Evolutionary conservation across 192 early-diverging fungal genomes (phyloP).

Genomic region (Rhizophagus prolifer): DNA sequence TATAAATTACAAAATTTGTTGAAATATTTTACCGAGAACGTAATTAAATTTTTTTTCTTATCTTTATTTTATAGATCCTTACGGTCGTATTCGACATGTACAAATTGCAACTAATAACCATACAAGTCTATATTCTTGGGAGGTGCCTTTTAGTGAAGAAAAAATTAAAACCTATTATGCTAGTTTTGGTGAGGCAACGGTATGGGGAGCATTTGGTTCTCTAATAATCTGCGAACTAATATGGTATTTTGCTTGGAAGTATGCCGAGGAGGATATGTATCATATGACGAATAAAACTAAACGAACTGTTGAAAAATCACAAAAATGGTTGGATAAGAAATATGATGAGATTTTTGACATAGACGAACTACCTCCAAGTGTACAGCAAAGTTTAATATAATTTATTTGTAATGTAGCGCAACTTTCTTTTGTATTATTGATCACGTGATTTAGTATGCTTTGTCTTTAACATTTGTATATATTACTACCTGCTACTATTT

Average conservation of each 20-base stretch:
- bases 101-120: neutral
- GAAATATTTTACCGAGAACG: no score
- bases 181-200: neutral
- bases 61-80: neutral
- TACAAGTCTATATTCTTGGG: neutral
- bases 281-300: neutral
- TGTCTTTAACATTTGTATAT: no score
- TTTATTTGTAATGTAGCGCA: neutral
- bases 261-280: neutral
- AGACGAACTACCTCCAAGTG: neutral
- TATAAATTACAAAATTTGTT: no score
- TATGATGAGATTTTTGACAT: neutral
- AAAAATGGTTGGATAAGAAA: neutral
- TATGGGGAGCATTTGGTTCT: neutral
- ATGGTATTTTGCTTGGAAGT: neutral
- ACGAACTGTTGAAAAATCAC: neutral
- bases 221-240: neutral
- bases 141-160: neutral
- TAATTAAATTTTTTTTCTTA: neutral
- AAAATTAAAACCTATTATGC: constrained; percentile 10
- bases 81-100: neutral
- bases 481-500: no score
- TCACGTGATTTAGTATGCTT: no score
- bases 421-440: no score
- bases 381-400: neutral